These are phyloP conservation scores for Pelargonium myrrhifolium DNA, from an alignment of 441 rosid species.

Conservation along the genomic window DNA sequence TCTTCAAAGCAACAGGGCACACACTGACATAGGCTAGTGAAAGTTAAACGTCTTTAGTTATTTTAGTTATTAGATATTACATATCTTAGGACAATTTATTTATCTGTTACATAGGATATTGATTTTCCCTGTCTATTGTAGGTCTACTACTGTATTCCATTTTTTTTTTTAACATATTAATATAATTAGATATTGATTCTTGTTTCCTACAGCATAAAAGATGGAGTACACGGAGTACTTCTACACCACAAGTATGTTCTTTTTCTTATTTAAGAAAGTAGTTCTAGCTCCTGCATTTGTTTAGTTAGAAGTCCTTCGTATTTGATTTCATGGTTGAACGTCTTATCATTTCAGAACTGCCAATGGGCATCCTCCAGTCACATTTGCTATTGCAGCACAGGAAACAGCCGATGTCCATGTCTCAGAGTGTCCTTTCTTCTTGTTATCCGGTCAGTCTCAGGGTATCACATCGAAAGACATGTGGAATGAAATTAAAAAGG, in stretches of 20 bases:
- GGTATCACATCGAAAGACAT: constrained; percentile 61
- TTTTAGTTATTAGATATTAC: not conserved
- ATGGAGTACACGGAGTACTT: constrained; percentile 65
- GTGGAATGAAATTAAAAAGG: constrained; percentile 71
- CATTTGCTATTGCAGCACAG: constrained; percentile 57
- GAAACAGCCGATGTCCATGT: constrained; percentile 57
- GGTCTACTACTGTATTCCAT: not conserved
- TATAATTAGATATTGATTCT: constrained; percentile 4
- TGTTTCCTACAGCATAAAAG: constrained; percentile 39
- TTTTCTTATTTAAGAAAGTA: constrained; percentile 3
- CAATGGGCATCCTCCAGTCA: constrained; percentile 62
- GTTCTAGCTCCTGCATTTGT: constrained; percentile 11
- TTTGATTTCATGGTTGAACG: not conserved
- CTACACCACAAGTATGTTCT: constrained; percentile 67
- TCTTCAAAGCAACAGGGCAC: not conserved
- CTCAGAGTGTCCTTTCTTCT: constrained; percentile 57
- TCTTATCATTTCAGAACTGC: constrained; percentile 49
- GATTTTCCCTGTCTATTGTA: not conserved
- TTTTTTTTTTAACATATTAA: not conserved
- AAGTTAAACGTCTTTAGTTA: not conserved
- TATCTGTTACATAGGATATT: not conserved
- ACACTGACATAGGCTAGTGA: not conserved
- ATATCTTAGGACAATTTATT: not conserved
- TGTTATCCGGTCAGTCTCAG: constrained; percentile 39
- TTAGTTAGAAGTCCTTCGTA: not conserved